phyloP scores from a whole-genome alignment of 139 green algal species.

The Picochlorum sp. region DNA sequence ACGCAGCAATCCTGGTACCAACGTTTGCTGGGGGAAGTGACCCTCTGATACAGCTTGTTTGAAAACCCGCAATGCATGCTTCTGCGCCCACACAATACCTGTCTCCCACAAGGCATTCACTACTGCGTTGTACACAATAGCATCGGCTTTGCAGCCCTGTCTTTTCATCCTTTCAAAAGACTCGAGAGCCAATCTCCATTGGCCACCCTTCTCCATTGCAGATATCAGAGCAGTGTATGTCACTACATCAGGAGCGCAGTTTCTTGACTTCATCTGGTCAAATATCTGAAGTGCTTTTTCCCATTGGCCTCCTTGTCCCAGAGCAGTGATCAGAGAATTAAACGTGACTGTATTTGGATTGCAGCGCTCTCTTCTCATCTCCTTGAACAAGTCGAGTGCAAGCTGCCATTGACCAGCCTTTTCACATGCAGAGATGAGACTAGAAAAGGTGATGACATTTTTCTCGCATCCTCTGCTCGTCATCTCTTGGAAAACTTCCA shows the following conservation, averaged over 20 bases:
- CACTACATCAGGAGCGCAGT: conserved; percentile 68
- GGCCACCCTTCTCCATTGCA: conserved; percentile 38
- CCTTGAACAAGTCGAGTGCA: conserved; percentile 34
- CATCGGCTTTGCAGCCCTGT: conserved; percentile 35
- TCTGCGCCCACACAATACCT: conserved; percentile 64
- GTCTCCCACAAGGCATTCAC: conserved; percentile 78
- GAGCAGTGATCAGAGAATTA: conserved; percentile 32
- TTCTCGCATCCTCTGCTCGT: conserved; percentile 46
- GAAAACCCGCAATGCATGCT: conserved; percentile 31
- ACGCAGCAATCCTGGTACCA: conserved; percentile 16
- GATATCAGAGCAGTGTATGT: conserved; percentile 71
- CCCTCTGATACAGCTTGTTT: conserved; percentile 37
- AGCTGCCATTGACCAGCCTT: conserved; percentile 32
- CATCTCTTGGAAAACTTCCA: conserved; percentile 73
- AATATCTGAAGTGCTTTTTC: conserved; percentile 69
- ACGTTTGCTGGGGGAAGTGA: conserved; percentile 45
- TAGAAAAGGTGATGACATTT: conserved; percentile 79
- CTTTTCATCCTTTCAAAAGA: conserved; percentile 26
- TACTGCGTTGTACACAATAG: conserved; percentile 80
- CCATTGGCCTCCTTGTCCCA: conserved; percentile 46
- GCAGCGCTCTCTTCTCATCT: conserved; percentile 35
- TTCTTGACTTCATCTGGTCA: conserved; percentile 63
- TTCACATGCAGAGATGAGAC: conserved; percentile 76
- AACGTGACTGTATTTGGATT: conserved; percentile 35
- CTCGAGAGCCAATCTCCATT: conserved; percentile 29